phyloP scores from a whole-genome alignment of 139 green algal genomes.

The Limnomonas spitsbergensis region DNA sequence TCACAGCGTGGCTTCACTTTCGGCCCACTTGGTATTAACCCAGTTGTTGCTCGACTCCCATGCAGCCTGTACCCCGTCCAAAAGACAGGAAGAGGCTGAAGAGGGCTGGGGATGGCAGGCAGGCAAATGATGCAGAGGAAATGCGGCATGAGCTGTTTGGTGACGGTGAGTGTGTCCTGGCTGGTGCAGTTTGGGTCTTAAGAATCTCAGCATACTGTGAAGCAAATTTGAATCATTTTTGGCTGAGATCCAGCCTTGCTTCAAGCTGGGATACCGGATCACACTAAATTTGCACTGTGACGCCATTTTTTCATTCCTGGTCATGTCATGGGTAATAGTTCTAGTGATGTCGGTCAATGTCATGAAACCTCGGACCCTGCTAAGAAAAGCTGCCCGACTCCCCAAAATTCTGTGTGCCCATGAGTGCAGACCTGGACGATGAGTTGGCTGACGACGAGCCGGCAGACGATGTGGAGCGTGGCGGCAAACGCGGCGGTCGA shows the following conservation, averaged over 20 bases:
- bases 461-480: background rate
- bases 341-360: background rate
- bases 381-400: background rate
- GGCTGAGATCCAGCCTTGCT: background rate
- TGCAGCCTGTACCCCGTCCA: constrained; percentile 47
- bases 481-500: background rate
- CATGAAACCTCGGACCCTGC: background rate
- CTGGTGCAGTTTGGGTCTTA: background rate
- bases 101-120: constrained; percentile 45
- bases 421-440: constrained; percentile 66
- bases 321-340: background rate
- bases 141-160: constrained; percentile 78
- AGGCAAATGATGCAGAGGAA: constrained; percentile 42
- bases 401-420: background rate
- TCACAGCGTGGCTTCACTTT: background rate
- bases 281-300: background rate
- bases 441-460: constrained; percentile 37
- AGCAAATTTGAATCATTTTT: background rate
- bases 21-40: too few species aligned
- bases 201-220: background rate
- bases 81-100: constrained; percentile 62
- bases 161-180: constrained; percentile 42
- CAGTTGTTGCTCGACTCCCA: too few species aligned
- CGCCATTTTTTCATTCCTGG: too few species aligned
- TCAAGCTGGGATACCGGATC: background rate